Evolutionary conservation across 768 basidiomycete genomes (phyloP), one percentile per base, ranked within the genome.

Genomic region (Termitomyces bulborhizus): DNA sequence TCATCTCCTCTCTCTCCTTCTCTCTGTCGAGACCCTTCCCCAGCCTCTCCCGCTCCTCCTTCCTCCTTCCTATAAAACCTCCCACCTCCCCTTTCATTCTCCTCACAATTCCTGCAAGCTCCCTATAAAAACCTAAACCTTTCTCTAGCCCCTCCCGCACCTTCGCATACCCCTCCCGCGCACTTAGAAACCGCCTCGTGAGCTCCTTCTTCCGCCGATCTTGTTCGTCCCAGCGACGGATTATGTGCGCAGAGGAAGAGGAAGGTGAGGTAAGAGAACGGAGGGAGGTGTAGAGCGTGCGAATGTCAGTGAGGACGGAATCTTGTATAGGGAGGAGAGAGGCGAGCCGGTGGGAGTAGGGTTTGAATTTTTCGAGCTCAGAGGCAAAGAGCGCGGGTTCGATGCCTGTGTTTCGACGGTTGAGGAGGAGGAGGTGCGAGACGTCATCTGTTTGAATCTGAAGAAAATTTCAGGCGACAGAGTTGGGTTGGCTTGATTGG

Each of bases 391-490:
- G 76, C 0, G 91, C 80, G 0, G 90, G 88, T 61, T 98, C 93
- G 9, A 89, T 88, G 24, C 82, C 81, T 13, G 82, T 77, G 60
- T 93, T 89, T 26, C 93, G 87, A 32, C 93, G 84, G 67, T 96
- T 96, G 47, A 98, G 81, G 4, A 99, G 80, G 0, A 98, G 81
- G 1, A 97, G 78, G 66, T 96, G 93, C 0, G 96, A 99, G 27
- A 98, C 96, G 60, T 99, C 97, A 70, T 99, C 97, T 27, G 79
- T 76, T 83, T 98, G 97, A 46, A 97, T 81, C 94, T 98, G 21
- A 46, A 39, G n/a, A 26, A 24, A 34, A 32, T 56, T 42, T 51
- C 15, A 37, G 32, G 39, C 26, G 46, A 9, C 4, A 11, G 18
- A 4, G 7, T 31, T 31, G 13, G 36, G 36, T 31, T 32, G 4